Conservation (phyloP, 192 early-diverging fungal genomes). For the Podila minutissima region DNA sequence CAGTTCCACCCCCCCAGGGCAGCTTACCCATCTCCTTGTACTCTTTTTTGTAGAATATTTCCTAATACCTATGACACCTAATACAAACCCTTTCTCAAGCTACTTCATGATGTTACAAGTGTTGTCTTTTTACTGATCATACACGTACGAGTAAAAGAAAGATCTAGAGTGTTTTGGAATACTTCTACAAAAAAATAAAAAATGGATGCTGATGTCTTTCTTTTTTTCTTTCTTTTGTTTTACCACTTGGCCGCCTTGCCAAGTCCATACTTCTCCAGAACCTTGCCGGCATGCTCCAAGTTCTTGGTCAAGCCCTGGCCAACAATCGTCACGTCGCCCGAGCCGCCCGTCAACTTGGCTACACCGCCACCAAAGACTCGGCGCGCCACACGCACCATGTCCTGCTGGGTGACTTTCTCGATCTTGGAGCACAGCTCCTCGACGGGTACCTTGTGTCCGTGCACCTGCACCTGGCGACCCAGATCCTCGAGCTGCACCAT, state of each 20-base stretch:
- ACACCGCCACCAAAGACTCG: conserved; percentile 73
- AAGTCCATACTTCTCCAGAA: conserved; percentile 62
- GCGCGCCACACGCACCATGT: conserved; percentile 82
- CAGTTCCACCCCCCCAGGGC: too few species aligned
- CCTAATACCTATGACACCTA: too few species aligned
- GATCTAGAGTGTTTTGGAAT: background rate
- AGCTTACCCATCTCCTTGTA: too few species aligned
- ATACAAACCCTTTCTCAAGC: too few species aligned
- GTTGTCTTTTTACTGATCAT: too few species aligned
- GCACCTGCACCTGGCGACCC: conserved; percentile 83
- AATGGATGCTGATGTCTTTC: background rate
- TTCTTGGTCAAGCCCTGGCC: conserved; percentile 67
- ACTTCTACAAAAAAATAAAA: background rate
- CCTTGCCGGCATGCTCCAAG: conserved; percentile 55
- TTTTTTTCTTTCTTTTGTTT: background rate
- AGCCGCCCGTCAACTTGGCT: conserved; percentile 61
- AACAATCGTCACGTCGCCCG: conserved; percentile 72
- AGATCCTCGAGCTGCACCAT: conserved; percentile 96
- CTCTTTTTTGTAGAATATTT: too few species aligned
- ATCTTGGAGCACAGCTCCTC: conserved; percentile 84
- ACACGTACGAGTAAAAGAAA: too few species aligned
- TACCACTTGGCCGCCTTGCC: conserved; percentile 54
- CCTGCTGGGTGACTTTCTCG: conserved; percentile 76
- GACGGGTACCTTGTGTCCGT: conserved; percentile 79
- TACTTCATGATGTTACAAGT: too few species aligned